These are phyloP conservation scores for Setomelanomma holmii DNA, from an alignment of 2,329 filamentous ascomycete genomes.

Conservation along the genomic window DNA sequence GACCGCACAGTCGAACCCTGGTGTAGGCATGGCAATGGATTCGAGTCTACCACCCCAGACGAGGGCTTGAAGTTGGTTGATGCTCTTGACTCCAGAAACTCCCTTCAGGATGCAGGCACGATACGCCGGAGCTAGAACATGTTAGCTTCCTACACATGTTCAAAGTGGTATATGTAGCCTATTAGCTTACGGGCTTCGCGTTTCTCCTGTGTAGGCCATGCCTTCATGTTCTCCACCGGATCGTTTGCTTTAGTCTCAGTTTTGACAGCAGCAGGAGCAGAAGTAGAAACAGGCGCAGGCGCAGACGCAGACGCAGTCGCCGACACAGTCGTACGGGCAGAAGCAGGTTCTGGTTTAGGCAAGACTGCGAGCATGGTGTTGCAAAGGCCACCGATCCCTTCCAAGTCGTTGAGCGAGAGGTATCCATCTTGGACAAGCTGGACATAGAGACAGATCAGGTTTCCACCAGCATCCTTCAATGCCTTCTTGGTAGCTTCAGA, in stretches of 20 bases:
- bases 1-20: constrained; percentile 30
- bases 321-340: background rate
- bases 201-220: constrained; percentile 41
- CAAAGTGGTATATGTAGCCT: no score
- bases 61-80: constrained; percentile 42
- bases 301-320: background rate
- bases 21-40: constrained; percentile 32
- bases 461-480: constrained; percentile 23
- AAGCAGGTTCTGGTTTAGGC: constrained; percentile 16
- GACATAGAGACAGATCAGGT: constrained; percentile 31
- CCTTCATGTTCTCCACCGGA: constrained; percentile 15
- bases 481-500: constrained; percentile 17
- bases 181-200: constrained; percentile 39
- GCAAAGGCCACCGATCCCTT: constrained; percentile 31
- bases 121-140: constrained; percentile 19
- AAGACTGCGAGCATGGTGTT: constrained; percentile 25
- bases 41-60: constrained; percentile 50
- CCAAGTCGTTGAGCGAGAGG: constrained; percentile 25
- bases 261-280: no score
- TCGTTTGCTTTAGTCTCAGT: no score
- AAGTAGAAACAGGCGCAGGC: no score
- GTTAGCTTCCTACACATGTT: constrained; percentile 17
- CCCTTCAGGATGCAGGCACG: constrained; percentile 40
- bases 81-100: constrained; percentile 23
- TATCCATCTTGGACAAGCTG: constrained; percentile 25